Conservation (phyloP, 495 filamentous ascomycete genomes). For the Lophiostoma macrostomum region DNA sequence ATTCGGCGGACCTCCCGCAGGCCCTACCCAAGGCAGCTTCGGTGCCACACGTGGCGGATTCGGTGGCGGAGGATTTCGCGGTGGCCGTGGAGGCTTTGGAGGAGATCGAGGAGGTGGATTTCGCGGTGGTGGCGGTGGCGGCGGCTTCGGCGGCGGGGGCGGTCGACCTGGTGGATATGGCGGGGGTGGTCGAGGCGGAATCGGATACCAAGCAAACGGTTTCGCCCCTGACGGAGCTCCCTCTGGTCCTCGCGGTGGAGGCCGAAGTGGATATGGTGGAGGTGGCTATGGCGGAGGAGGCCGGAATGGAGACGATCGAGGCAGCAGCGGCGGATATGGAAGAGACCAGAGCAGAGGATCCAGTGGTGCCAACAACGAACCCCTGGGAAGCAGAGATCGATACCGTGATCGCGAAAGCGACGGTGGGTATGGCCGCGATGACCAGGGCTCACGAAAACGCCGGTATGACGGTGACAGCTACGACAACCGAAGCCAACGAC, state of each 20-base stretch:
- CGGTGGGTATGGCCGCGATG: slow-evolving; percentile 42
- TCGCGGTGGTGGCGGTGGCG: slow-evolving; percentile 25
- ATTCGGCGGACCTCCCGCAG: slow-evolving; percentile 57
- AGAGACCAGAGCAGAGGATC: slow-evolving; percentile 49
- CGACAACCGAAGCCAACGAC: slow-evolving; percentile 75
- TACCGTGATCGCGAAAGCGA: slow-evolving; percentile 46
- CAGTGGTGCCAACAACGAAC: slow-evolving; percentile 67
- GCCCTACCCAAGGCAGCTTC: slow-evolving; percentile 55
- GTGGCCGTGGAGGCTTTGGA: slow-evolving; percentile 60
- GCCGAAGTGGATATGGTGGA: slow-evolving; percentile 32
- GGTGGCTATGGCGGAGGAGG: slow-evolving; percentile 49
- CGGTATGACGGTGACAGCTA: slow-evolving; percentile 59
- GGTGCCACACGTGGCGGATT: slow-evolving; percentile 50
- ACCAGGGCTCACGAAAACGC: slow-evolving; percentile 58
- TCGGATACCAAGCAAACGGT: slow-evolving; percentile 46
- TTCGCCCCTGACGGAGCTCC: slow-evolving; percentile 71
- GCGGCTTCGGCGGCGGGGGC: slow-evolving; percentile 37
- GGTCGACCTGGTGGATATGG: slow-evolving; percentile 26
- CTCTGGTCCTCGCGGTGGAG: slow-evolving; percentile 72
- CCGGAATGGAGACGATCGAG: slow-evolving; percentile 55
- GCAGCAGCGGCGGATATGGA: slow-evolving; percentile 60
- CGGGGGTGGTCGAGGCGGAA: slow-evolving; percentile 35
- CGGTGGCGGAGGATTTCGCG: slow-evolving; percentile 51
- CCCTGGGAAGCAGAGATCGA: slow-evolving; percentile 53
- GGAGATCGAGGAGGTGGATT: slow-evolving; percentile 44